A percentile compares a stretch with the other conserved stretches of the same genome.
Conservation (phyloP, 257 asterid genomes). For the Gardenia jasminoides region DNA sequence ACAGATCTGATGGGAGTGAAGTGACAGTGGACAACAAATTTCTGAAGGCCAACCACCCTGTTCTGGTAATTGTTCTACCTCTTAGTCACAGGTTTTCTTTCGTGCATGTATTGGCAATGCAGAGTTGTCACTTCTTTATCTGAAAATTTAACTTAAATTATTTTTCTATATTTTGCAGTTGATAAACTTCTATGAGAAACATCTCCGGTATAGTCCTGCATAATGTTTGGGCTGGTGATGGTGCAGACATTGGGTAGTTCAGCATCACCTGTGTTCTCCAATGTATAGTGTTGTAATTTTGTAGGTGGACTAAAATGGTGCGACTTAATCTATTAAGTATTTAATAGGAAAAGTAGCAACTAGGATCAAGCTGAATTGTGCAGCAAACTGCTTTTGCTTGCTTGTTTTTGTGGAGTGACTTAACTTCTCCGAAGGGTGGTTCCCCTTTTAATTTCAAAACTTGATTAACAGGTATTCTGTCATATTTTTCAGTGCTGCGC, state of each 20-base stretch:
- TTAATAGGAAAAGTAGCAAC: not conserved
- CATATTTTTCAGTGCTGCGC: not conserved
- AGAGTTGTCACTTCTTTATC: not conserved
- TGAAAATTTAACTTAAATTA: conserved; percentile 1
- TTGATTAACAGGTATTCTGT: not conserved
- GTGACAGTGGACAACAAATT: conserved; percentile 80
- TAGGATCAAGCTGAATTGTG: conserved; percentile 1
- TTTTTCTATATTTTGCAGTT: conserved; percentile 50
- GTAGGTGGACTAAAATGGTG: conserved; percentile 31
- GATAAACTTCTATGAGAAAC: conserved; percentile 77
- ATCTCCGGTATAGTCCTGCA: conserved; percentile 62
- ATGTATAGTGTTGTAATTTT: conserved; percentile 41
- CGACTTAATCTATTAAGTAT: not conserved
- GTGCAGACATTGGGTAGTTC: conserved; percentile 11
- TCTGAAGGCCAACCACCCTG: conserved; percentile 81
- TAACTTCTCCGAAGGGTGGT: not conserved
- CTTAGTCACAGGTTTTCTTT: not conserved
- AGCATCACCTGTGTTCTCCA: conserved; percentile 16
- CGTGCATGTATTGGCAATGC: not conserved
- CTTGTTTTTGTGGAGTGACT: not conserved
- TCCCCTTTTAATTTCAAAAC: not conserved
- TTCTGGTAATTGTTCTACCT: conserved; percentile 47
- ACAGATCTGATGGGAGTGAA: conserved; percentile 83
- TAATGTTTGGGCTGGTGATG: conserved; percentile 20
- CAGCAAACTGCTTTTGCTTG: not conserved